Evolutionary conservation across 116 monocot species (phyloP).

Genomic region (Papilionanthe hybrid): DNA sequence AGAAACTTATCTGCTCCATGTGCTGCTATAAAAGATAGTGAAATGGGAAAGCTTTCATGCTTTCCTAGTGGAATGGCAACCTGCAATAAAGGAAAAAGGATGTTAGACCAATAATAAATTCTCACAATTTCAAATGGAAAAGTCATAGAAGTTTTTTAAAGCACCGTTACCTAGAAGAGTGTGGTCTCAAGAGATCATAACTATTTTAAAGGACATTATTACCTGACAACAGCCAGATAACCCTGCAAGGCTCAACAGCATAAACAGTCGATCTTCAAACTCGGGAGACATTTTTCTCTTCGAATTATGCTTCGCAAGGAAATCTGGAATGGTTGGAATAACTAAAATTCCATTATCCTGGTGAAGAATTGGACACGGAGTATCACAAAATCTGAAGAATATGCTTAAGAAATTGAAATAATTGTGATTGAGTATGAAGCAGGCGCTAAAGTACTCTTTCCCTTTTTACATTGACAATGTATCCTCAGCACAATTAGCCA

Average conservation of each 20-base stretch:
- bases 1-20: slow-evolving; percentile 93
- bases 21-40: slow-evolving; percentile 78
- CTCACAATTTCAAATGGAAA: not conserved
- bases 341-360: slow-evolving; percentile 89
- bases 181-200: not conserved
- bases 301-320: slow-evolving; percentile 39
- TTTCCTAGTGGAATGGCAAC: slow-evolving; percentile 73
- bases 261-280: slow-evolving; percentile 47
- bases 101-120: not conserved
- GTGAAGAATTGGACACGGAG: not conserved
- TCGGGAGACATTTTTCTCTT: slow-evolving; percentile 50
- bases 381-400: slow-evolving; percentile 1
- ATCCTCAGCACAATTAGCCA: not conserved
- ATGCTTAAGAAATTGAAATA: not conserved
- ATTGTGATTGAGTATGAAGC: not conserved
- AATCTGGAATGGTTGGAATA: slow-evolving; percentile 72
- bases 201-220: slow-evolving; percentile 1
- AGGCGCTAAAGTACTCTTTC: not conserved
- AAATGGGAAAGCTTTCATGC: slow-evolving; percentile 61
- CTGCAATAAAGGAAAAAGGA: slow-evolving; percentile 29
- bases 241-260: slow-evolving; percentile 76
- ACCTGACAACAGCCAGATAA: slow-evolving; percentile 97
- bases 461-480: not conserved
- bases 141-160: not conserved
- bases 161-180: not conserved